phyloP scores from a whole-genome alignment of 371 early-diverging fungal genomes.

The Rhizomucor miehei region DNA sequence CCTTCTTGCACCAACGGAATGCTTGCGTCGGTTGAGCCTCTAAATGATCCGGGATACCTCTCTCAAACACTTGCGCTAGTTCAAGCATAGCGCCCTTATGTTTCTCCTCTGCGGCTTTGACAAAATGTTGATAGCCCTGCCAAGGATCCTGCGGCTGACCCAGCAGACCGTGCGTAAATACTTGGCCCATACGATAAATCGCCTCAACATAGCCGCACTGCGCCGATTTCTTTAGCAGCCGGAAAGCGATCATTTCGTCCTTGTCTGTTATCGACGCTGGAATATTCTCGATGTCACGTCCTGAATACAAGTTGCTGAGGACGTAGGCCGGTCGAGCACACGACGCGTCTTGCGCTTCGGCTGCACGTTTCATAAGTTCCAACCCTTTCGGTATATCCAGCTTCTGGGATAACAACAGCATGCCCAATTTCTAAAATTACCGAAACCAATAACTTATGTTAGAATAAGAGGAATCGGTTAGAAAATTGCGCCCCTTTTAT shows the following conservation, averaged over 20 bases:
- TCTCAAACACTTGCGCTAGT: constrained; percentile 25
- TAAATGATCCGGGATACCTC: constrained; percentile 28
- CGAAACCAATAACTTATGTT: too few relatives aligned
- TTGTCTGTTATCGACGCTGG: not conserved
- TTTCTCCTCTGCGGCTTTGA: constrained; percentile 32
- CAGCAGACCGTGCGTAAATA: constrained; percentile 19
- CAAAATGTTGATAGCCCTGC: constrained; percentile 30
- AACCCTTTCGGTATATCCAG: constrained; percentile 25
- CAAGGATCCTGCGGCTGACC: constrained; percentile 9
- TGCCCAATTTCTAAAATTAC: constrained; percentile 31
- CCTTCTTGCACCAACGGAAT: constrained; percentile 38
- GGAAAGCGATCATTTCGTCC: constrained; percentile 16
- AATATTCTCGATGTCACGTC: not conserved
- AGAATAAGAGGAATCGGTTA: too few relatives aligned
- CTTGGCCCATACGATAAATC: constrained; percentile 25
- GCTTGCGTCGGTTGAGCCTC: constrained; percentile 21
- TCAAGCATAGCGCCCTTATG: constrained; percentile 36
- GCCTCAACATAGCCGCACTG: constrained; percentile 20
- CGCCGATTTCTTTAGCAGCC: constrained; percentile 32
- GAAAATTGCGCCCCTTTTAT: too few relatives aligned
- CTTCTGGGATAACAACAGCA: constrained; percentile 27
- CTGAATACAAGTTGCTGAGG: constrained; percentile 33
- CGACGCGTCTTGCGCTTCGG: constrained; percentile 18
- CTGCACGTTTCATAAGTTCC: constrained; percentile 29
- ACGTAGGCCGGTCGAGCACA: constrained; percentile 38